Base-by-base conservation (phyloP, 257 asterid genomes). In the Cinchona pubescens region DNA sequence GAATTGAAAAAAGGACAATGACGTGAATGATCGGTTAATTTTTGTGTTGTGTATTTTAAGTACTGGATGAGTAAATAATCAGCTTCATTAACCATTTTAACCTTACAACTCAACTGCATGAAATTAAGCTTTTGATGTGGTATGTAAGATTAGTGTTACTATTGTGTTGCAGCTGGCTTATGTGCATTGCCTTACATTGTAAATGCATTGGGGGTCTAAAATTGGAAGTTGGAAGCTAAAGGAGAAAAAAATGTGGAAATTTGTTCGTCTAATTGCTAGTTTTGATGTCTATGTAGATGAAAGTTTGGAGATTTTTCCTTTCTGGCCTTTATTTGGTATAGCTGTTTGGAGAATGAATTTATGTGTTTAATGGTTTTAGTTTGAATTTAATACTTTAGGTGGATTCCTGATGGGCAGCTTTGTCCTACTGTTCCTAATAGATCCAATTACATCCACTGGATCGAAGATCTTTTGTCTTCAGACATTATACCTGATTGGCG, bases 331-430 rank as follows among this genome's bases (percentile, higher is more conserved):
- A 10, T 45, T 29, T 0, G 16, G 13, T 27, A 35, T 48, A 35
- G 38, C 0, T 25, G 71, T 15, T 27, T 42, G 46, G 15, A 12
- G 10, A 32, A 67, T 23, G 12, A 3, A n/a, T 30, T 29, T 30
- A 3, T 49, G 43, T 18, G 32, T 61, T 21, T 63, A 58, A 55
- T 58, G 6, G 19, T 75, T 32, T 14, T 32, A 72, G 43, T 53
- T 76, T 66, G 37, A 60, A 56, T 76, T 63, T 60, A 59, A 78
- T 11, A 43, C n/a, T 79, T 75, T 78, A 94, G 98, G 99, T 94
- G 97, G 99, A 91, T 92, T 82, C 98, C 96, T 8, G 98, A 94
- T 82, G 98, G 99, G 76, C 99, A 90, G 90, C 96, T 94, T 55
- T 94, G 99, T 81, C 97, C 99, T 29, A 92, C 99, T 1, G 96